These are phyloP conservation scores for Halteria grandinella DNA, from an alignment of 73 alveolate genomes.

Conservation along the genomic window DNA sequence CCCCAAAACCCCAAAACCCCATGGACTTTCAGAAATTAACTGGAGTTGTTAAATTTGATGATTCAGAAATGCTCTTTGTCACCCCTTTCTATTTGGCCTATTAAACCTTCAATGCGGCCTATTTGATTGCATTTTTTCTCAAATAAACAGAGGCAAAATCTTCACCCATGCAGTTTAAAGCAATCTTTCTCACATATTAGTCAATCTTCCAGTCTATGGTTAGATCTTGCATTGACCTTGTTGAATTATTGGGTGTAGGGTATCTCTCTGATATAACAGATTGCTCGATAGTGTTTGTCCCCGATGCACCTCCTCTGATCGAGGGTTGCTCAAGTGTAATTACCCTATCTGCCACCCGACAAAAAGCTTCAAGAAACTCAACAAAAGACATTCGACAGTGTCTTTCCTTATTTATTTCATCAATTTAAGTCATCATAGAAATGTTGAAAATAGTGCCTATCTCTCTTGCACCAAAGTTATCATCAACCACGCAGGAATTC, in stretches of 20 bases:
- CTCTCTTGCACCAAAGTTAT: constrained; percentile 65
- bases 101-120: too few relatives aligned
- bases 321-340: background rate
- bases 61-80: too few relatives aligned
- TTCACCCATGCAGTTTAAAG: constrained; percentile 31
- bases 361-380: constrained; percentile 65
- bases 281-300: background rate
- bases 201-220: constrained; percentile 13
- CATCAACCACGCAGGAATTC: constrained; percentile 59
- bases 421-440: constrained; percentile 63
- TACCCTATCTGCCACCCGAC: constrained; percentile 64
- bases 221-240: background rate
- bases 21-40: too few relatives aligned
- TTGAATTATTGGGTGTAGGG: background rate
- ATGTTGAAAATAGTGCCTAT: constrained; percentile 48
- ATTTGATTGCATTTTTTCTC: too few relatives aligned
- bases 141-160: constrained; percentile 29
- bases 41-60: too few relatives aligned
- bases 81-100: too few relatives aligned
- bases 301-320: background rate
- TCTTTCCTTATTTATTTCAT: constrained; percentile 57
- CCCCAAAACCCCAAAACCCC: too few relatives aligned
- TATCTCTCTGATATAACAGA: background rate
- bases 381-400: constrained; percentile 50
- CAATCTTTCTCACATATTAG: constrained; percentile 1